These are phyloP conservation scores for Acer yangbiense DNA, from an alignment of 345 rosid genomes.

Conservation along the genomic window DNA sequence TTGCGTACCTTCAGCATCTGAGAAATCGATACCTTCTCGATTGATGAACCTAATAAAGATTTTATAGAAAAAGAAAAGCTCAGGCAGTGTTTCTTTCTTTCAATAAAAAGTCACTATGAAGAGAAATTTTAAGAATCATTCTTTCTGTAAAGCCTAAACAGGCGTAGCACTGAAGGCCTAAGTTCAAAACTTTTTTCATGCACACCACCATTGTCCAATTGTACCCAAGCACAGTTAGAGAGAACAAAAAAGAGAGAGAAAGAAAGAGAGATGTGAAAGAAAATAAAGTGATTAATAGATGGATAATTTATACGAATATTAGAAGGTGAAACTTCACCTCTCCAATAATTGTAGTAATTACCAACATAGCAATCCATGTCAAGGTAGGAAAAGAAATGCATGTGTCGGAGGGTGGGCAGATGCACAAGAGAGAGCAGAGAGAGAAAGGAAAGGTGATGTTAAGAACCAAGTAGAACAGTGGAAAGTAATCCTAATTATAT, in stretches of 20 bases:
- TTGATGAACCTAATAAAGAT: constrained; percentile 67
- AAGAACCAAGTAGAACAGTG: not conserved
- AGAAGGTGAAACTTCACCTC: not conserved
- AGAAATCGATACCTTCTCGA: constrained; percentile 93
- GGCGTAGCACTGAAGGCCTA: not conserved
- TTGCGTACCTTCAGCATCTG: constrained; percentile 91
- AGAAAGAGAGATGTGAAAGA: not conserved
- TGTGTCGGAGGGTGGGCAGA: not conserved
- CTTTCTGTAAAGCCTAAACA: not conserved
- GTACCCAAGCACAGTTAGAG: not conserved
- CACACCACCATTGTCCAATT: not conserved
- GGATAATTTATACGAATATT: not conserved
- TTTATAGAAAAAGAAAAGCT: not conserved
- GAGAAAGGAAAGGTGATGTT: not conserved
- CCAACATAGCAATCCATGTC: not conserved
- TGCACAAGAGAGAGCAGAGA: not conserved
- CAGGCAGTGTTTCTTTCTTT: not conserved
- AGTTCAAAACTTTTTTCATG: not conserved
- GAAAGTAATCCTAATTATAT: not conserved
- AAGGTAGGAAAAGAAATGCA: not conserved
- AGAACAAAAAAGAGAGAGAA: not conserved
- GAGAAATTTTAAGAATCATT: not conserved
- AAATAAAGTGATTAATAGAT: not conserved
- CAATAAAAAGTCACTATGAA: not conserved
- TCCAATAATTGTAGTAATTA: not conserved